Percentiles rank a stretch among this genome's conserved stretches.
These are phyloP conservation scores for Chytriomyces hyalinus DNA, from an alignment of 192 early-diverging fungal species.

Conservation along the genomic window DNA sequence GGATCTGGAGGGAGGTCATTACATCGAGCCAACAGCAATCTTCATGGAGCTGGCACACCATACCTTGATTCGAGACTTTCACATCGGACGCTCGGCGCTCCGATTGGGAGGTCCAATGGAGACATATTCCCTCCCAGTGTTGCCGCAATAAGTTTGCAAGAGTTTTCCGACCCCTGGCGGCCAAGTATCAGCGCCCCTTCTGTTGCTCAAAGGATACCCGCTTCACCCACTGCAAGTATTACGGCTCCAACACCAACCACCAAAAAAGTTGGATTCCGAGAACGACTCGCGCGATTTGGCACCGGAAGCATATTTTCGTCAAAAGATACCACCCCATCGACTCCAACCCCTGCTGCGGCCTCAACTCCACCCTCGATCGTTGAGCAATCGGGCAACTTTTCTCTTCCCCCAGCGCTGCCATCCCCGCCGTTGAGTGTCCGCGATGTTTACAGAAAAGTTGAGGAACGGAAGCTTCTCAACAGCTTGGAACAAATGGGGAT, in stretches of 20 bases:
- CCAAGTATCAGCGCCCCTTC: not conserved
- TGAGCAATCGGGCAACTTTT: too few relatives aligned
- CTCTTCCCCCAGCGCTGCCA: too few relatives aligned
- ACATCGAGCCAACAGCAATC: not conserved
- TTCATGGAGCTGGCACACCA: not conserved
- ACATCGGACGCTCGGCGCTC: not conserved
- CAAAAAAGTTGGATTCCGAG: constrained; percentile 8
- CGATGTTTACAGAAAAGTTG: too few relatives aligned
- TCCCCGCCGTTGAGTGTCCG: too few relatives aligned
- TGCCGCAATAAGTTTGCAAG: too few relatives aligned
- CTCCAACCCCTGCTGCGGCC: not conserved
- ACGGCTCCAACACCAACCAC: not conserved
- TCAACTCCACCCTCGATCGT: not conserved
- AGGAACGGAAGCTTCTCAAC: too few relatives aligned
- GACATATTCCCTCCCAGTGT: not conserved
- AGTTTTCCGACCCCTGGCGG: too few relatives aligned
- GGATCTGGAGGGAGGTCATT: not conserved
- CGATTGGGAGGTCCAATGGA: not conserved
- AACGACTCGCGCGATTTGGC: constrained; percentile 13
- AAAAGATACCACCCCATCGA: not conserved
- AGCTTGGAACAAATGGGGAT: constrained; percentile 15
- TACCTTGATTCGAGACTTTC: not conserved
- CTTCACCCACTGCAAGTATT: not conserved
- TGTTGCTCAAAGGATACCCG: not conserved
- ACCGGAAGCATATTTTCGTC: constrained; percentile 15